phyloP scores from a whole-genome alignment of 176 grass and related monocot species.

The Paspalum notatum region DNA sequence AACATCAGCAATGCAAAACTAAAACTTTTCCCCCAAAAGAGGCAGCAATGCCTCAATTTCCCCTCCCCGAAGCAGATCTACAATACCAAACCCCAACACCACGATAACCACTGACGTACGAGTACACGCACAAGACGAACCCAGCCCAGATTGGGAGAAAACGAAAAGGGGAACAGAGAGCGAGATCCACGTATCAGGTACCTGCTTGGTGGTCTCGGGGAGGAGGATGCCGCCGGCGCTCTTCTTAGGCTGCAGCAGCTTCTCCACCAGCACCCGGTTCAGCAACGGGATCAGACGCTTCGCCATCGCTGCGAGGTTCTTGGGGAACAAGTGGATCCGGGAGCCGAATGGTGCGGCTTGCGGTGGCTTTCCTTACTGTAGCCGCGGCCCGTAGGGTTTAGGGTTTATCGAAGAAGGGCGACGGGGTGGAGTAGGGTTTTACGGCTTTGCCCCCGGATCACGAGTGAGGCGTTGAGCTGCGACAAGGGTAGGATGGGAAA shows the following conservation, averaged over 20 bases:
- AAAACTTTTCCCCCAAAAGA: background rate
- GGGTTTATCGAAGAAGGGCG: constrained; percentile 15
- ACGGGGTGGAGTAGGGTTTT: background rate
- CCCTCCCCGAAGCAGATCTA: background rate
- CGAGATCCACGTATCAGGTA: background rate
- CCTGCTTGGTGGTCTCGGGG: constrained; percentile 68
- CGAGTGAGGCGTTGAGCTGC: no score
- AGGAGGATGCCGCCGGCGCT: constrained; percentile 77
- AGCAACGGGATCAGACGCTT: constrained; percentile 74
- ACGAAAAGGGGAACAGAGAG: background rate
- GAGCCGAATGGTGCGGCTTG: background rate
- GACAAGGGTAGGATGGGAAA: background rate
- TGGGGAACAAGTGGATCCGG: constrained; percentile 27
- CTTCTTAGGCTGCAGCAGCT: constrained; percentile 74
- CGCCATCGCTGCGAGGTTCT: constrained; percentile 54
- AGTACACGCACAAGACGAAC: no score
- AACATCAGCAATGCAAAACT: background rate
- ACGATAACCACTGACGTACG: background rate
- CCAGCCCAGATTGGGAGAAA: background rate
- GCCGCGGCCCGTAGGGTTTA: constrained; percentile 27
- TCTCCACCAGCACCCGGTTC: constrained; percentile 82
- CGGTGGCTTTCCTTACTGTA: background rate
- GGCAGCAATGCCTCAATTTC: background rate
- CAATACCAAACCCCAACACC: background rate
- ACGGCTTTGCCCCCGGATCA: background rate